A percentile compares a stretch with the other conserved stretches of the same genome.
Conservation (phyloP, 2,329 filamentous ascomycete genomes). For the Apiospora aurea region DNA sequence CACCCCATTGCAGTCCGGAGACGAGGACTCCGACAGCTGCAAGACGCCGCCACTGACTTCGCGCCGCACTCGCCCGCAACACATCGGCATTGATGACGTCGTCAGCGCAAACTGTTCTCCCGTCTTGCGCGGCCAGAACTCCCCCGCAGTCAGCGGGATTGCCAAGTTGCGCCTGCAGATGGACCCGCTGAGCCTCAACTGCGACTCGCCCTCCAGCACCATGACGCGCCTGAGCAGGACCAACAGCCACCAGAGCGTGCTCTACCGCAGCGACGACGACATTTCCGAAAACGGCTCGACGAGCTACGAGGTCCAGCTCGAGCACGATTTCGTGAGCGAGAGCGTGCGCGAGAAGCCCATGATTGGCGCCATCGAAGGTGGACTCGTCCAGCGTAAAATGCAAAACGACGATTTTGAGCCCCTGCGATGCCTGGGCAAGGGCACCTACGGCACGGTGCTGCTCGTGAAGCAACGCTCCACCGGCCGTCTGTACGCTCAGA, state of each 20-base stretch:
- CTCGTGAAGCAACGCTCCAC: constrained; percentile 90
- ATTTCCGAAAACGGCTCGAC: constrained; percentile 72
- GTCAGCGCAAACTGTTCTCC: constrained; percentile 71
- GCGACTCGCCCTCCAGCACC: constrained; percentile 53
- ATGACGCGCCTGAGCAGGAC: constrained; percentile 60
- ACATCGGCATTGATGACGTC: constrained; percentile 56
- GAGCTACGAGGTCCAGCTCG: constrained; percentile 84
- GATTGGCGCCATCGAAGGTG: constrained; percentile 56
- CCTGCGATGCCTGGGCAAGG: constrained; percentile 91
- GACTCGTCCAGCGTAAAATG: constrained; percentile 77
- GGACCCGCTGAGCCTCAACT: constrained; percentile 76
- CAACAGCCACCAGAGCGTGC: constrained; percentile 62
- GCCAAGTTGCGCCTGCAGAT: constrained; percentile 83
- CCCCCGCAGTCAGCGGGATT: constrained; percentile 73
- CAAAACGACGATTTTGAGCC: constrained; percentile 88
- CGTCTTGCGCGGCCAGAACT: constrained; percentile 57
- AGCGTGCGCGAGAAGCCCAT: constrained; percentile 54
- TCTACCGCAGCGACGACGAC: constrained; percentile 69
- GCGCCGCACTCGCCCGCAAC: constrained; percentile 48
- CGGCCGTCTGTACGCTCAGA: constrained; percentile 92
- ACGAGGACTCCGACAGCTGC: constrained; percentile 63
- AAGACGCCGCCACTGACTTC: constrained; percentile 47
- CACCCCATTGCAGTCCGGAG: constrained; percentile 61
- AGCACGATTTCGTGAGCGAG: constrained; percentile 83
- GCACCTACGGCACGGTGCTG: constrained; percentile 92